A percentile compares a stretch with the other conserved stretches of the same genome.
These are phyloP conservation scores for Solanum piurae DNA, from an alignment of 257 asterid species.

Conservation along the genomic window DNA sequence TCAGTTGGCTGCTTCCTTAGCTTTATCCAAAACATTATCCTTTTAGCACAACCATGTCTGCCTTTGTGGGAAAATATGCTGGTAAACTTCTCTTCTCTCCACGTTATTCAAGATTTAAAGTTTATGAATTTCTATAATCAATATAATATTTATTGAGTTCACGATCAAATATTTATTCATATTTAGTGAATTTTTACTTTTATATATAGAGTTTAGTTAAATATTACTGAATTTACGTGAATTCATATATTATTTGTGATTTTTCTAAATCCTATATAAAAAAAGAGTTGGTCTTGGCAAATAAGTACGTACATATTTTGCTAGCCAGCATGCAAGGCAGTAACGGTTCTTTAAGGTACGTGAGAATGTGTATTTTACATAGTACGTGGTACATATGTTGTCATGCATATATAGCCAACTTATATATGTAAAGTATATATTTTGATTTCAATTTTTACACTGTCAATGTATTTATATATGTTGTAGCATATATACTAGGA, in stretches of 20 bases:
- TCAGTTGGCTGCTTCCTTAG: neutral
- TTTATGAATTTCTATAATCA: neutral
- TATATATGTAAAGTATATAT: neutral
- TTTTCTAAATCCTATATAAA: no score
- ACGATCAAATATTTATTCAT: no score
- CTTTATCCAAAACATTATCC: constrained; percentile 2
- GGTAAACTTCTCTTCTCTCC: constrained; percentile 25
- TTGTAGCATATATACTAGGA: neutral
- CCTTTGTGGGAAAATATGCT: constrained; percentile 76
- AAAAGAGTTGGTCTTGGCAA: neutral
- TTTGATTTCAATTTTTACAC: neutral
- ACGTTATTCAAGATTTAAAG: no score
- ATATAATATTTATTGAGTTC: neutral
- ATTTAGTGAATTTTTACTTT: neutral
- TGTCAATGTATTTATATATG: neutral
- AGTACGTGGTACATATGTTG: neutral
- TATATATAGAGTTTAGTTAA: no score
- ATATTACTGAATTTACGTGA: no score
- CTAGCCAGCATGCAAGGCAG: neutral
- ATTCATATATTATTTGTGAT: neutral
- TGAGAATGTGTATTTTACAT: neutral
- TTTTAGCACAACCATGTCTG: constrained; percentile 47
- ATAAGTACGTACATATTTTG: neutral
- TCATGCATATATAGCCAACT: neutral
- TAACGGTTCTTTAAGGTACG: neutral